A percentile compares a stretch with the other conserved stretches of the same genome.
phyloP scores from a whole-genome alignment of 1,139 yeast genomes.

The Hemisphaericaspora subhashii region DNA sequence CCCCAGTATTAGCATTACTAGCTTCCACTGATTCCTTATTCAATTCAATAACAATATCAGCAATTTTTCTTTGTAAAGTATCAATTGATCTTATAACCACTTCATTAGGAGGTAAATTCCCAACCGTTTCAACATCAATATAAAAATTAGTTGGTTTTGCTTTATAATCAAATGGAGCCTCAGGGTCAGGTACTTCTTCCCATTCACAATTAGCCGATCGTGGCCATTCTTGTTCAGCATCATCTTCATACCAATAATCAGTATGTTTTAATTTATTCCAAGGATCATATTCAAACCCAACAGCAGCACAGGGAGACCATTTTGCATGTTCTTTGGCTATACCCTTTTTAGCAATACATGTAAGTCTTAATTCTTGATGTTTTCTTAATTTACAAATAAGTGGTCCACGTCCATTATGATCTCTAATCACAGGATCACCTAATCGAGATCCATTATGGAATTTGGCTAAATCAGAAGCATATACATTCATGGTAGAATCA shows the following conservation, averaged over 20 bases:
- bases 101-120: conserved; percentile 84
- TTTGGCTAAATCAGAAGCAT: conserved; percentile 77
- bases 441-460: conserved; percentile 49
- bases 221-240: conserved; percentile 92
- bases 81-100: conserved; percentile 82
- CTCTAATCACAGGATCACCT: conserved; percentile 86
- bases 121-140: conserved; percentile 89
- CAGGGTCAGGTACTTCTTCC: conserved; percentile 94
- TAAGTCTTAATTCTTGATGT: conserved; percentile 85
- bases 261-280: conserved; percentile 97
- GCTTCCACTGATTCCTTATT: conserved; percentile 59
- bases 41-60: conserved; percentile 81
- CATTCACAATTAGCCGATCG: conserved; percentile 83
- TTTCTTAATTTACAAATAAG: conserved; percentile 86
- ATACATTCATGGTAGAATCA: conserved; percentile 86
- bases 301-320: conserved; percentile 98
- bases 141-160: conserved; percentile 83
- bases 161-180: conserved; percentile 79
- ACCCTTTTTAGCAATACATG: conserved; percentile 96
- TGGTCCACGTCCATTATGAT: conserved; percentile 77
- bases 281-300: conserved; percentile 98
- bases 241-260: conserved; percentile 94
- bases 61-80: conserved; percentile 85
- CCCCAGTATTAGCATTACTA: conserved; percentile 44
- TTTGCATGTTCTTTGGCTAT: conserved; percentile 98